Base-by-base conservation (phyloP, 768 basidiomycete genomes). In the Panellus pusillus region DNA sequence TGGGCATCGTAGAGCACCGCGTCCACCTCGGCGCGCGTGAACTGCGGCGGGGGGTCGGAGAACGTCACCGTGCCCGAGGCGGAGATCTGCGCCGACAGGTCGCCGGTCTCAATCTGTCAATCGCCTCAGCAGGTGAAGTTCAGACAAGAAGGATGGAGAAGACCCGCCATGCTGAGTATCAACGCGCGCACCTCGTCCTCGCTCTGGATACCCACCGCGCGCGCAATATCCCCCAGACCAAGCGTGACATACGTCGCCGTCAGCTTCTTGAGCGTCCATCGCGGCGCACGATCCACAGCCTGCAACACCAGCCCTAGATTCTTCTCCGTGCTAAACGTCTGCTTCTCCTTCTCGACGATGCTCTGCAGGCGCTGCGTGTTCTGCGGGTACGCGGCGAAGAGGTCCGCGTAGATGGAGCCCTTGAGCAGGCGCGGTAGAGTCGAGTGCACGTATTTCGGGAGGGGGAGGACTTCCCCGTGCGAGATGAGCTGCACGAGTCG, bases 241-340 rank as follows among this genome's bases (percentile, higher is more conserved):
- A 93, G 81, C 0, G 89, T 91, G 37, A 92, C 76, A 62, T 93
- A 96, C 2, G 93, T 93, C 46, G 81, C 80, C 0, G 88, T 93
- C 52, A 94, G 80, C 65, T 84, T 88, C 69, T 83, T 84, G 61
- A 94, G 80, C 44, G 82, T 74, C 84, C 92, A 93, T 17, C 87
- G 77, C 0, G 90, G 87, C 0, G 89, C 85, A 14, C 83, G 81
- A 6, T 80, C 79, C 24, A 91, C 71, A 2, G 82, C 87, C 56
- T 86, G 84, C 35, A 73, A 67, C 32, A 91, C 68, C 29, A 96
- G 74, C 7, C 93, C 93, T 1, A 81, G 38, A 50, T 86, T 94
- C 50, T 79, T 80, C 38, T 96, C 92, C 38, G 72, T 68, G 4
- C 65, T 55, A 61, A 90, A 91, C 9, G 70, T 20, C 15, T 73